Evolutionary conservation across 352 stramenopile genomes (phyloP), one percentile per base, ranked within the genome.

Genomic region (Phytophthora ramorum): DNA sequence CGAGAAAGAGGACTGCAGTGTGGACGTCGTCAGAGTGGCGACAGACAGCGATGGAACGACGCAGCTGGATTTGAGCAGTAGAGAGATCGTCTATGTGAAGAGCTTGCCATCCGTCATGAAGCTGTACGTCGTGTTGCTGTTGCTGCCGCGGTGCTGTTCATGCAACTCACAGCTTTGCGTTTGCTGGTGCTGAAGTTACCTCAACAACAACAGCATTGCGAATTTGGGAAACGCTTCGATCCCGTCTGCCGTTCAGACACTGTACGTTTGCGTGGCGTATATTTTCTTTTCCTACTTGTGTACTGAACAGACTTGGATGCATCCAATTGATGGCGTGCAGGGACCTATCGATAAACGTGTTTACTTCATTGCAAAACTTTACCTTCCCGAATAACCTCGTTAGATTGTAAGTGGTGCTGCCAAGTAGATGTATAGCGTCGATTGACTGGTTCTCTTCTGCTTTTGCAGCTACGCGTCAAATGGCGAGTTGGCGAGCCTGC

Each of bases 341-440:
- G 30, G 71, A 82, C 44, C 22, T 81, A 24, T 82, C 76, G 16
- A 61, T 53, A 6, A 85, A 85, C 19, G 53, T 45, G 8, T 75
- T 85, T 45, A 44, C 58, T 14, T 73, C 71, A 2, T 41, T 85
- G 13, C 50, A 71, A 20, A 37, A 66, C 5, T 67, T 60, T 0
- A 41, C 32, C 1, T 64, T 85, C 22, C 71, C 73, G 2, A 61
- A 38, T 16, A 68, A 45, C 28, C 56, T 85, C 19, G 43, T 59
- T 1, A 66, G 75, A 41, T 37, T 85, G 76, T 82, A 63, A 46
- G 76, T 55, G 22, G 76, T 51, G 22, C 14, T 4, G 16, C 19
- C 7, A 47, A 2, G 41, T 47, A 7, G 17, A 24, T 26, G 41
- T 24, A 2, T 16, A 28, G 41, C 41, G 13, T 26, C 28, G 0